Conservation (phyloP, 2,329 filamentous ascomycete genomes). For the Coniochaeta prunicola region DNA sequence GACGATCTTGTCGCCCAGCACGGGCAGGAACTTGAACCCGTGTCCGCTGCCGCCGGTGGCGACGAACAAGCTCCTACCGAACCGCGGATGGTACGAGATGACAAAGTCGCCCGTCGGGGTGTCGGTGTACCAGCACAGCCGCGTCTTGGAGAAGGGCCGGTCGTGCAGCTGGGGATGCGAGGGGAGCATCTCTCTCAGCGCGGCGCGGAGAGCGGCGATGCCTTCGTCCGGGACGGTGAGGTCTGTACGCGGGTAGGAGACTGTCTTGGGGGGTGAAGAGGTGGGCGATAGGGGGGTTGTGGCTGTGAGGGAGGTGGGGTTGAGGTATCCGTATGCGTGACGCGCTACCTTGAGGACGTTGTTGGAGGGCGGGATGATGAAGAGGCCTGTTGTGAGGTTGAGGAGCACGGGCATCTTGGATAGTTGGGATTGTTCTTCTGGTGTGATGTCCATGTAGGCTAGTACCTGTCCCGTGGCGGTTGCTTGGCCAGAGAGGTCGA, state of each 20-base stretch:
- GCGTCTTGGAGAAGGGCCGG: slow-evolving; percentile 53
- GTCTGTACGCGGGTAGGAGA: slow-evolving; percentile 38
- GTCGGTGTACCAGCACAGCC: slow-evolving; percentile 72
- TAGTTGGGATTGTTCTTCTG: slow-evolving; percentile 61
- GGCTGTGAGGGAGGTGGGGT: slow-evolving; percentile 29
- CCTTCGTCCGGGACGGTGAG: slow-evolving; percentile 52
- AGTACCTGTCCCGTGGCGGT: slow-evolving; percentile 78
- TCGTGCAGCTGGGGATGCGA: slow-evolving; percentile 40
- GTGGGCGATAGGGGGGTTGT: slow-evolving; percentile 8
- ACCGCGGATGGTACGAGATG: slow-evolving; percentile 59
- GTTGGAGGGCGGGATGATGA: slow-evolving; percentile 63
- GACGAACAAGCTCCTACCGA: slow-evolving; percentile 46
- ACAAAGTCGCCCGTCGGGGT: slow-evolving; percentile 66
- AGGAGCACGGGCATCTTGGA: slow-evolving; percentile 63
- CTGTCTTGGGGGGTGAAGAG: neutral
- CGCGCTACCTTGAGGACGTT: slow-evolving; percentile 61
- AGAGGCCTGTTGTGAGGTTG: slow-evolving; percentile 64
- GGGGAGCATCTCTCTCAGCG: slow-evolving; percentile 54
- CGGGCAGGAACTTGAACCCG: slow-evolving; percentile 62
- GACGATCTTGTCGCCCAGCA: slow-evolving; percentile 55
- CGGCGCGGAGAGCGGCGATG: slow-evolving; percentile 51
- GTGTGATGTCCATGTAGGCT: slow-evolving; percentile 67
- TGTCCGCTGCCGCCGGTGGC: slow-evolving; percentile 59
- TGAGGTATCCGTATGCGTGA: slow-evolving; percentile 62
- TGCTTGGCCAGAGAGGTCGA: slow-evolving; percentile 70